A percentile compares a stretch with the other conserved stretches of the same genome.
Conservation (phyloP, 805 yeast species). For the Pichia scutulata region DNA sequence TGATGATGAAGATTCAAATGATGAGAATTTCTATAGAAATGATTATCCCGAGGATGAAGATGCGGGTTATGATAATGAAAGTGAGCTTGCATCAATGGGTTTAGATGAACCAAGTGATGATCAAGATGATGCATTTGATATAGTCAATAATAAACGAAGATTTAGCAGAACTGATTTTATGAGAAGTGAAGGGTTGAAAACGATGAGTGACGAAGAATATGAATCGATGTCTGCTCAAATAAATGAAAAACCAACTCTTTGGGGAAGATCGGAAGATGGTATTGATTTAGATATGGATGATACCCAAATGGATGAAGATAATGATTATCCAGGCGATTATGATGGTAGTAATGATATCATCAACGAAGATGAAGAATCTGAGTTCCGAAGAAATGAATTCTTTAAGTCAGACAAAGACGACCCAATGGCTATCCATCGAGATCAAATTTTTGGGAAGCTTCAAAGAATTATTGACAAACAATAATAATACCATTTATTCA, state of each 20-base stretch:
- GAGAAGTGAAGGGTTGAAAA: conserved; percentile 24
- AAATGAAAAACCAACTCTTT: conserved; percentile 8
- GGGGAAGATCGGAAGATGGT: conserved; percentile 4
- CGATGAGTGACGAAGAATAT: conserved; percentile 20
- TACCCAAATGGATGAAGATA: conserved; percentile 15
- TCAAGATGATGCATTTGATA: conserved; percentile 31
- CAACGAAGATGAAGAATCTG: conserved; percentile 8
- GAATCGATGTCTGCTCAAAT: conserved; percentile 27
- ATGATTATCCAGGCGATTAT: conserved; percentile 11
- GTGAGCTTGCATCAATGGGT: conserved; percentile 22
- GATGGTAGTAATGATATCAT: conserved; percentile 9
- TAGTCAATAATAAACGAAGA: conserved; percentile 26
- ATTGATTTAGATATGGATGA: conserved; percentile 11
- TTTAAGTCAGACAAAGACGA: conserved; percentile 51
- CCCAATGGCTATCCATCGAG: conserved; percentile 56
- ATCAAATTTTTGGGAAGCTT: conserved; percentile 49
- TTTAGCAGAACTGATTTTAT: conserved; percentile 24
- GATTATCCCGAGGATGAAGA: conserved; percentile 96
- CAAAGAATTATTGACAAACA: conserved; percentile 45
- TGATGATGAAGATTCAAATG: conserved; percentile 81
- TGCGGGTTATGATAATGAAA: conserved; percentile 36
- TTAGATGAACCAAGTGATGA: conserved; percentile 30
- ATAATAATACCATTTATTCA: not conserved
- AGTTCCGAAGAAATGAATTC: conserved; percentile 38
- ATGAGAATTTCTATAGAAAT: conserved; percentile 85